Percentiles rank a stretch among this genome's conserved stretches.
phyloP scores from a whole-genome alignment of 768 basidiomycete species.

The Calocybe indica region DNA sequence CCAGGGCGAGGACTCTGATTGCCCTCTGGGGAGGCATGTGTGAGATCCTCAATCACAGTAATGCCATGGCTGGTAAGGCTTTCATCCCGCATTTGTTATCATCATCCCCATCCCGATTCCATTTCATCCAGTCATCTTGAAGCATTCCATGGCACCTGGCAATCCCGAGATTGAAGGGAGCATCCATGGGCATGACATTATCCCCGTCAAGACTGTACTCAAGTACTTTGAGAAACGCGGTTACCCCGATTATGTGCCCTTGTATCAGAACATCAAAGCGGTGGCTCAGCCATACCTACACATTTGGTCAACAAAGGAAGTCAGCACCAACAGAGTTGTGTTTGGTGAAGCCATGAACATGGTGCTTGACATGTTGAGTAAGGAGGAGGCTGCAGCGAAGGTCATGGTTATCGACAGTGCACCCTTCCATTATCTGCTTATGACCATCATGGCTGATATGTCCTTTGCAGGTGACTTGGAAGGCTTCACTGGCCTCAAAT shows the following conservation, averaged over 20 bases:
- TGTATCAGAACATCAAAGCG: too few relatives aligned
- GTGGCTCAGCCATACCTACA: too few relatives aligned
- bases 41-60: constrained; percentile 48
- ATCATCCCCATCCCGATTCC: not conserved
- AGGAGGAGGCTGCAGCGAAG: constrained; percentile 70
- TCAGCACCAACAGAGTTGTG: constrained; percentile 73
- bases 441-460: constrained; percentile 7
- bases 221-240: too few relatives aligned
- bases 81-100: not conserved
- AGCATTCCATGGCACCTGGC: constrained; percentile 63
- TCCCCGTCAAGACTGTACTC: too few relatives aligned
- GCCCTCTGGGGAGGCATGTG: constrained; percentile 65
- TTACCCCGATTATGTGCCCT: too few relatives aligned
- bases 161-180: constrained; percentile 73
- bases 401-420: constrained; percentile 85
- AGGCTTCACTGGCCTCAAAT: constrained; percentile 84
- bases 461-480: constrained; percentile 61
- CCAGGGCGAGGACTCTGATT: constrained; percentile 76
- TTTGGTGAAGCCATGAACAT: constrained; percentile 82
- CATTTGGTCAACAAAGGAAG: constrained; percentile 67
- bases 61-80: constrained; percentile 67
- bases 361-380: constrained; percentile 68
- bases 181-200: too few relatives aligned
- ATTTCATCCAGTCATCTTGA: constrained; percentile 47
- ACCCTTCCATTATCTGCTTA: constrained; percentile 16